These are phyloP conservation scores for Bolboschoenoplectus hybrid DNA, from an alignment of 202 grass and related monocot genomes.

Conservation along the genomic window DNA sequence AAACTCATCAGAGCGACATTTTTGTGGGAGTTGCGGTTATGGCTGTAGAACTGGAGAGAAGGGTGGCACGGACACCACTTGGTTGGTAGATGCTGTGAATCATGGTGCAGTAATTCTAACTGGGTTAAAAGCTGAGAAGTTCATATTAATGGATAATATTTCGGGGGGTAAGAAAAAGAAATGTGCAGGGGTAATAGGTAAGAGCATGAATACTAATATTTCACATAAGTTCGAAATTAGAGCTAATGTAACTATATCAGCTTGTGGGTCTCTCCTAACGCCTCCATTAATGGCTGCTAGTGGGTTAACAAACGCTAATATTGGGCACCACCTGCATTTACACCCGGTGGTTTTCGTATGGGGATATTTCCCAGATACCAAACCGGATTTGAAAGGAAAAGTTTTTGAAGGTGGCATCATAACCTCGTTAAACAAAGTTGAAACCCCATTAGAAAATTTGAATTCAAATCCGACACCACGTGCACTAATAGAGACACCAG, in stretches of 20 bases:
- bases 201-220: slow-evolving; percentile 49
- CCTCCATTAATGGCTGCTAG: slow-evolving; percentile 70
- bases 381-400: slow-evolving; percentile 57
- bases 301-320: slow-evolving; percentile 77
- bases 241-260: slow-evolving; percentile 68
- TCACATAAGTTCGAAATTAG: slow-evolving; percentile 58
- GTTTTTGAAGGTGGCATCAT: slow-evolving; percentile 88
- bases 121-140: slow-evolving; percentile 75
- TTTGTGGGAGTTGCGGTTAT: slow-evolving; percentile 73
- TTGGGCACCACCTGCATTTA: slow-evolving; percentile 83
- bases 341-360: slow-evolving; percentile 70
- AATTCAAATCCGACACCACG: slow-evolving; percentile 26
- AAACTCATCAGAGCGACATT: slow-evolving; percentile 79
- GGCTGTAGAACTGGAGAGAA: slow-evolving; percentile 82
- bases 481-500: slow-evolving; percentile 69
- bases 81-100: slow-evolving; percentile 78
- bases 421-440: slow-evolving; percentile 82
- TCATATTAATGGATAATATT: slow-evolving; percentile 40
- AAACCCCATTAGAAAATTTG: slow-evolving; percentile 21
- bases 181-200: slow-evolving; percentile 68
- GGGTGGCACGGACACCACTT: slow-evolving; percentile 78
- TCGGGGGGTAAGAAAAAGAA: slow-evolving; percentile 38
- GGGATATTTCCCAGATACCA: slow-evolving; percentile 80
- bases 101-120: slow-evolving; percentile 70
- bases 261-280: slow-evolving; percentile 69